Percentiles rank a stretch among this genome's conserved stretches.
These are phyloP conservation scores for Globisporangium canariense DNA, from an alignment of 352 stramenopile genomes.

Conservation along the genomic window DNA sequence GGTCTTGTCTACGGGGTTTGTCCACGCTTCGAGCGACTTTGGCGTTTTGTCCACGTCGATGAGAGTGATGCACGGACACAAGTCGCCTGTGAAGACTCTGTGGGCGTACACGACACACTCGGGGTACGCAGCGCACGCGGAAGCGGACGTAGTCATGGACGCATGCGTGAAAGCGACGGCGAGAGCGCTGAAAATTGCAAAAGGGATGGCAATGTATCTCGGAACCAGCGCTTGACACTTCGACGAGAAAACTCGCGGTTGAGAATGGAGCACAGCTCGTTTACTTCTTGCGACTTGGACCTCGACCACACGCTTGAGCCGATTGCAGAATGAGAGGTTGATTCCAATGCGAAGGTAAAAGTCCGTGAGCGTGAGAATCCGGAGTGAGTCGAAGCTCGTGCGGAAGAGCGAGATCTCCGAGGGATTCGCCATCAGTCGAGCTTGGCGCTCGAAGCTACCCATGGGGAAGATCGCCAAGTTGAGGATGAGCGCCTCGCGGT, in stretches of 20 bases:
- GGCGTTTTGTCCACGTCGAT: conserved; percentile 24
- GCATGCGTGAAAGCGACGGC: conserved; percentile 16
- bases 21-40: conserved; percentile 28
- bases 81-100: neutral
- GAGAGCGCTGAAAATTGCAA: conserved; percentile 12
- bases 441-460: conserved; percentile 33
- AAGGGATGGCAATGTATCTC: conserved; percentile 16
- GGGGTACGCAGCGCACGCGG: conserved; percentile 15
- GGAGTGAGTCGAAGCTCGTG: conserved; percentile 32
- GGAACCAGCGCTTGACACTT: conserved; percentile 1
- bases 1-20: conserved; percentile 21
- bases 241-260: neutral
- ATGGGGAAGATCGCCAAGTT: neutral
- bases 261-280: neutral
- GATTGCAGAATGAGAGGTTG: conserved; percentile 20
- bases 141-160: conserved; percentile 17
- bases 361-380: conserved; percentile 22
- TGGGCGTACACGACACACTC: conserved; percentile 29
- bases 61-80: conserved; percentile 33
- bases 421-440: conserved; percentile 27
- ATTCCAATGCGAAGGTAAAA: conserved; percentile 27
- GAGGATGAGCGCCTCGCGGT: conserved; percentile 13
- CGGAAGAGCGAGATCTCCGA: conserved; percentile 29
- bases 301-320: neutral
- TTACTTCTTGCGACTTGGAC: neutral